phyloP scores from a whole-genome alignment of 2,329 filamentous ascomycete genomes.

The Exophiala oligosperma region DNA sequence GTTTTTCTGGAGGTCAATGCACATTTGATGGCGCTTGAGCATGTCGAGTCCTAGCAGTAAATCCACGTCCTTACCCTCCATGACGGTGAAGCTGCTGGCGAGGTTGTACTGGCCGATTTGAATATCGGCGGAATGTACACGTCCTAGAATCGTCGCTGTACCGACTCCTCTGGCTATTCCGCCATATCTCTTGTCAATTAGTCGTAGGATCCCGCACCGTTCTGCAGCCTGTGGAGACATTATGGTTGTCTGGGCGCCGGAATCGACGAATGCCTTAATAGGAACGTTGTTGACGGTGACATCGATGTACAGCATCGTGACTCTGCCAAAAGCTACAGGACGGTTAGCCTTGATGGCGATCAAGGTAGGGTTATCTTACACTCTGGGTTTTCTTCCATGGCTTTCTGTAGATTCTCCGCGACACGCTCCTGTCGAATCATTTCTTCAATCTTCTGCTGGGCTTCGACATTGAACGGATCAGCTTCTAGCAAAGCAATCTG shows the following conservation, averaged over 20 bases:
- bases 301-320: constrained; percentile 94
- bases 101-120: constrained; percentile 85
- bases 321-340: constrained; percentile 67
- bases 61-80: constrained; percentile 98
- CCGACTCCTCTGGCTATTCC: constrained; percentile 92
- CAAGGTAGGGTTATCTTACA: constrained; percentile 55
- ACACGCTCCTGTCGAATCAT: constrained; percentile 95
- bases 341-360: constrained; percentile 5
- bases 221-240: constrained; percentile 96
- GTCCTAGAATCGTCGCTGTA: constrained; percentile 89
- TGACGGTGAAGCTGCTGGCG: constrained; percentile 95
- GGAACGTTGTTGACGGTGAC: constrained; percentile 91
- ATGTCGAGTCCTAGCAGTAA: constrained; percentile 92
- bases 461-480: constrained; percentile 91
- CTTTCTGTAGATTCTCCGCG: constrained; percentile 92
- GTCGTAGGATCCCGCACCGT: constrained; percentile 89
- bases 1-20: constrained; percentile 82
- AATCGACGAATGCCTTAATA: constrained; percentile 95
- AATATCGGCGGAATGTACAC: constrained; percentile 93
- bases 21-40: constrained; percentile 92
- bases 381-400: constrained; percentile 96
- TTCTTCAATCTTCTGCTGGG: constrained; percentile 90
- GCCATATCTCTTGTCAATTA: constrained; percentile 88
- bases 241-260: constrained; percentile 95
- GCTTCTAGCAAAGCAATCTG: constrained; percentile 85